Base-by-base conservation (phyloP, 2,329 filamentous ascomycete species). In the Ophiostoma australiae region DNA sequence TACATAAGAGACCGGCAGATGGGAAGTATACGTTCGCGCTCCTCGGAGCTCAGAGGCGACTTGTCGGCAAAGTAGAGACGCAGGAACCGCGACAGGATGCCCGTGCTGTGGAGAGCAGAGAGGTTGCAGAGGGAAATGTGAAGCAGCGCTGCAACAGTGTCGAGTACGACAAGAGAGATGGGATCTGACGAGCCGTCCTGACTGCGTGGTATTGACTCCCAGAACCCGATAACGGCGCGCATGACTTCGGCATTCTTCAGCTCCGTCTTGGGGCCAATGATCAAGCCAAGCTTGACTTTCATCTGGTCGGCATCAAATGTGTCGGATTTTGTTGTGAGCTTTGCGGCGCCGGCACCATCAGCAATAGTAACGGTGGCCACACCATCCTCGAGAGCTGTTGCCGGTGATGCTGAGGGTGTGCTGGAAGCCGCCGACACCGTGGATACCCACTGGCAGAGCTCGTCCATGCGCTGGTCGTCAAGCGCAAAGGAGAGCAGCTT, bases 401-500 rank as follows among this genome's bases (percentile, higher is more conserved):
- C 27, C 15, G 58, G 4, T 31, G 20, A 37, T 44, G 13, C 55
- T 17, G 44, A 13, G 13, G 41, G 23, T 23, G 17, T 27, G 6
- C 11, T 33, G 4, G 20, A 48, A 20, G n/a, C 61, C 11, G 67
- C 23, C 10, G 67, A 67, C 23, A 5, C 17, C 31, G 33, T 63
- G n/a, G 39, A 39, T 23, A 84, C 80, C 15, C 83, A 82, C 73
- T 86, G 83, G 77, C 92, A 95, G 68, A 95, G 83, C 70, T 86
- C 82, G 70, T 90, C 87, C 72, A 94, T 83, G 65, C 89, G 86
- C 77, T 93, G 89, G 78, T 97, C 91, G 70, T 93, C 91, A 69
- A 97, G 80, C 0, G 91, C 89, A 80, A 96, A 94, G 5, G 91
- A 87, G 68, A 97, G 84, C 10, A 97, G 85, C 75, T 90, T 90